Evolutionary conservation across 129 eudicot genomes (phyloP).

Genomic region (Flaveria robusta): DNA sequence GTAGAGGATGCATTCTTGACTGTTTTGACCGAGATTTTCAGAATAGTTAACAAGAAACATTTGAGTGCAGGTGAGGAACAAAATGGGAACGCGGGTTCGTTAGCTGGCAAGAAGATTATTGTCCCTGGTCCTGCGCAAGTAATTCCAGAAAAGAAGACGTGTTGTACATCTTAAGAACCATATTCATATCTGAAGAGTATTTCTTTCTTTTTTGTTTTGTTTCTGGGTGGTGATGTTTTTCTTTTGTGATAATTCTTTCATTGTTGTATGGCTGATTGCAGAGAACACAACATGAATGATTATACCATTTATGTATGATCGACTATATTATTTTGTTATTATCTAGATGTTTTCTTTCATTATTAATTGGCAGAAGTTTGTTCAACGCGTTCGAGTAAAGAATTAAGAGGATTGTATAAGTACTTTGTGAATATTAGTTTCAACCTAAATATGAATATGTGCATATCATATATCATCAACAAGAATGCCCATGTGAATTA

Average conservation of each 20-base stretch:
- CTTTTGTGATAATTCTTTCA: constrained; percentile 35
- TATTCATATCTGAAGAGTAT: constrained; percentile 19
- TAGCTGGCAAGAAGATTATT: constrained; percentile 81
- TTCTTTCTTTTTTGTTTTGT: background rate
- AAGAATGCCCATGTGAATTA: no score
- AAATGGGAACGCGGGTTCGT: constrained; percentile 58
- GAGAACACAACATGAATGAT: constrained; percentile 33
- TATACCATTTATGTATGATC: constrained; percentile 30
- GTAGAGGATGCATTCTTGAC: constrained; percentile 86
- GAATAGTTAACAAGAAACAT: constrained; percentile 78
- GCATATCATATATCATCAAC: no score
- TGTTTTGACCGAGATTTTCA: constrained; percentile 85
- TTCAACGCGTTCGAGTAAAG: no score
- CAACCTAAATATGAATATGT: no score
- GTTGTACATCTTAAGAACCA: constrained; percentile 50
- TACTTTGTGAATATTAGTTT: no score
- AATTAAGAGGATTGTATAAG: no score
- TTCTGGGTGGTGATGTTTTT: constrained; percentile 27
- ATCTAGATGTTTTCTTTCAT: no score
- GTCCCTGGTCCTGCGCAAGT: constrained; percentile 94
- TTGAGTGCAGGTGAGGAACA: constrained; percentile 70
- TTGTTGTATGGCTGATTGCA: constrained; percentile 31
- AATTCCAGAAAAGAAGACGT: constrained; percentile 78
- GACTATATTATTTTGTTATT: background rate
- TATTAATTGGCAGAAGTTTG: no score